Conservation (phyloP, 257 asterid species). For the Solanum boliviense region DNA sequence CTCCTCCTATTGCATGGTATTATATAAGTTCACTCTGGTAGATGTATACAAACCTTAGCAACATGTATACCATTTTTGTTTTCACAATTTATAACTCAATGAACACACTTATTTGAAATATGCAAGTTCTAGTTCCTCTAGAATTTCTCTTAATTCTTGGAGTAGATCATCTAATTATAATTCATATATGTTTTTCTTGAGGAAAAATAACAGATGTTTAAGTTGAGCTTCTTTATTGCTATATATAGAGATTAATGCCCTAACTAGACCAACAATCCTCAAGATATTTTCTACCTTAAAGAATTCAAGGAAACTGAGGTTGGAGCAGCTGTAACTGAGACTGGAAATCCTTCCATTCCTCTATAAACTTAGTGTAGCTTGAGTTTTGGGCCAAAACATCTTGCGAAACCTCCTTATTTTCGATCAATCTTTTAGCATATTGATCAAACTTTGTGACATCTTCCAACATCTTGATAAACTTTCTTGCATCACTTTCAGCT, state of each 20-base stretch:
- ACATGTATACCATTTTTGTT: not conserved
- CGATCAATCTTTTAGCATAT: constrained; percentile 49
- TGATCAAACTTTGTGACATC: constrained; percentile 45
- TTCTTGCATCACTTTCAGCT: constrained; percentile 38
- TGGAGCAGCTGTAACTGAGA: constrained; percentile 32
- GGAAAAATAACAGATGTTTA: not conserved
- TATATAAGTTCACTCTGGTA: not conserved
- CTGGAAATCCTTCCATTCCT: constrained; percentile 48
- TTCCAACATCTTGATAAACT: constrained; percentile 14
- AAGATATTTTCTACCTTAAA: not conserved
- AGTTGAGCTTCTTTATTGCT: not conserved
- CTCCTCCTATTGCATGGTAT: not conserved
- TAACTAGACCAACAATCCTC: not conserved
- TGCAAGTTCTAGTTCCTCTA: not conserved
- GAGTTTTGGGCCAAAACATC: constrained; percentile 75
- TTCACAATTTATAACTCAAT: not conserved
- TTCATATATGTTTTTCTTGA: not conserved
- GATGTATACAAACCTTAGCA: not conserved
- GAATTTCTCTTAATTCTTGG: not conserved
- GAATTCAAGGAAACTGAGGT: constrained; percentile 29
- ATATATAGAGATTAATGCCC: not conserved
- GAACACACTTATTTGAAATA: not conserved
- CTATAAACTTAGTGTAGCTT: constrained; percentile 55
- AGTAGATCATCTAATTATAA: not conserved
- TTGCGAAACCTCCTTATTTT: constrained; percentile 60